phyloP scores from a whole-genome alignment of 192 early-diverging fungal species.

The Lobosporangium transversale region DNA sequence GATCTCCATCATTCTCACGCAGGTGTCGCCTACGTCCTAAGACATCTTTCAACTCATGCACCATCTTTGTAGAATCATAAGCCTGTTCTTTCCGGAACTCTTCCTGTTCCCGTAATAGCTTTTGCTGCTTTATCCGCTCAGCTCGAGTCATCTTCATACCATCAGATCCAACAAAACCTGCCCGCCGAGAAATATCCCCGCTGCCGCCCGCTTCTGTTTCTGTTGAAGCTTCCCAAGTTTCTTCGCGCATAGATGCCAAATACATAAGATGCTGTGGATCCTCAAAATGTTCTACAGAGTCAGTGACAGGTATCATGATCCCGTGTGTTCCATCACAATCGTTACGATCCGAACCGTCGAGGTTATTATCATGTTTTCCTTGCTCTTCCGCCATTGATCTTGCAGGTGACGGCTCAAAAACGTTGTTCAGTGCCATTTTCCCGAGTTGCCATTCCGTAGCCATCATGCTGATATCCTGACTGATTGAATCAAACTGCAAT shows the following conservation, averaged over 20 bases:
- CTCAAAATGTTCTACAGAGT: slow-evolving; percentile 33
- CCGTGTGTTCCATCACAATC: slow-evolving; percentile 2
- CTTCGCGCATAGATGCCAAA: slow-evolving; percentile 50
- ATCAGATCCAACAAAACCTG: slow-evolving; percentile 6
- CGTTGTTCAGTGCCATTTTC: slow-evolving; percentile 51
- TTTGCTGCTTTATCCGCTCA: slow-evolving; percentile 61
- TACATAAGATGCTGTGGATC: slow-evolving; percentile 31
- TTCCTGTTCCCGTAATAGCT: slow-evolving; percentile 55
- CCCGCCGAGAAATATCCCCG: background rate
- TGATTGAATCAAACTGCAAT: slow-evolving; percentile 59
- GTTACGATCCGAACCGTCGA: background rate
- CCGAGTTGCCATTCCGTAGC: slow-evolving; percentile 63
- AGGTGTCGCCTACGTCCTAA: slow-evolving; percentile 54
- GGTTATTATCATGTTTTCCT: background rate
- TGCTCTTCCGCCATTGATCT: background rate
- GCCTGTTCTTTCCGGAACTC: slow-evolving; percentile 32
- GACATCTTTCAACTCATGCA: slow-evolving; percentile 67
- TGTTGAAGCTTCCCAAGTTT: slow-evolving; percentile 62
- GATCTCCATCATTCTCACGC: slow-evolving; percentile 35
- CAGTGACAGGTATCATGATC: slow-evolving; percentile 22
- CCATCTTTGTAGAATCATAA: slow-evolving; percentile 61
- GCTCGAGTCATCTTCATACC: slow-evolving; percentile 55
- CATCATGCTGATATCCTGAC: slow-evolving; percentile 60
- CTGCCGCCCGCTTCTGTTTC: slow-evolving; percentile 8
- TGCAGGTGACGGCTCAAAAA: slow-evolving; percentile 42